Evolutionary conservation across 768 basidiomycete species (phyloP).

Genomic region (Phallus indusiatus): DNA sequence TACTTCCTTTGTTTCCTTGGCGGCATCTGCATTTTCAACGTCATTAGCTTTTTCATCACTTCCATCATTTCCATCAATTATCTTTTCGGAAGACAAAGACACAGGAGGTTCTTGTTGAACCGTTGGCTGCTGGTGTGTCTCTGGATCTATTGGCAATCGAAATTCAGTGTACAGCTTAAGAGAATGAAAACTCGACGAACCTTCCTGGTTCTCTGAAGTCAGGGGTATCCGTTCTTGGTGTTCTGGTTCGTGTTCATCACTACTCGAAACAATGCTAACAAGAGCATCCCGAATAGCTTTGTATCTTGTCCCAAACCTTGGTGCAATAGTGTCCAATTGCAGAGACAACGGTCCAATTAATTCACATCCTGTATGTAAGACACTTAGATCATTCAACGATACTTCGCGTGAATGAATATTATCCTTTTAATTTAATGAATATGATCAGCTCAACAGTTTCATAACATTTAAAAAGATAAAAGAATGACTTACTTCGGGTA

Average conservation of each 20-base stretch:
- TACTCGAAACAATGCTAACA: slow-evolving; percentile 1
- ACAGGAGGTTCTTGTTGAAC: background rate
- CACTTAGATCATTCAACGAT: slow-evolving; percentile 5
- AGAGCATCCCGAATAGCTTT: slow-evolving; percentile 8
- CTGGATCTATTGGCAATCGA: background rate
- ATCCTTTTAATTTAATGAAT: background rate
- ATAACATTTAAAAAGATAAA: background rate
- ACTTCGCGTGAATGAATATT: slow-evolving; percentile 9
- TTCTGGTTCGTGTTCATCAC: slow-evolving; percentile 2
- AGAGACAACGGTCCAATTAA: slow-evolving; percentile 2
- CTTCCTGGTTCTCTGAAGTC: background rate
- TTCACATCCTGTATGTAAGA: slow-evolving; percentile 8
- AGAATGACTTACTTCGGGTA: slow-evolving; percentile 3
- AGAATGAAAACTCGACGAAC: background rate
- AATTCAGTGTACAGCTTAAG: background rate
- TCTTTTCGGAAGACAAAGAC: background rate
- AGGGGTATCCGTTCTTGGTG: background rate
- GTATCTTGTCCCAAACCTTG: slow-evolving; percentile 7
- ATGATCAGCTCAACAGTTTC: background rate
- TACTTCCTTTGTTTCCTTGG: background rate
- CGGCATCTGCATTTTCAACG: background rate
- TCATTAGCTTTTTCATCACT: background rate
- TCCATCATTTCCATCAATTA: background rate
- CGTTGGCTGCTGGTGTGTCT: background rate
- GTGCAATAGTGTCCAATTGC: slow-evolving; percentile 6